phyloP scores from a whole-genome alignment of 73 alveolate species.

The Tetrahymena malaccensis region DNA sequence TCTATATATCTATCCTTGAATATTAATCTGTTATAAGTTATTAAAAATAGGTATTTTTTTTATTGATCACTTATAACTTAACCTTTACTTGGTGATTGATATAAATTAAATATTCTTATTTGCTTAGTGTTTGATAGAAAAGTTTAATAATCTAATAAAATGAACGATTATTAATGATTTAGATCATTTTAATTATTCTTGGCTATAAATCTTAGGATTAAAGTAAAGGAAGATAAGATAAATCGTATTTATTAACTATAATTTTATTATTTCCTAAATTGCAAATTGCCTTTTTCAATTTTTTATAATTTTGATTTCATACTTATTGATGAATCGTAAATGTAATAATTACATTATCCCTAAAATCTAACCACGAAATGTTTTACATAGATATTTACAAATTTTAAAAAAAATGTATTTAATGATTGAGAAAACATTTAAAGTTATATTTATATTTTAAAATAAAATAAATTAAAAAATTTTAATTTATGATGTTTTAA shows the following conservation, averaged over 20 bases:
- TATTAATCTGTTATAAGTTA: neutral
- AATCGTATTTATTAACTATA: neutral
- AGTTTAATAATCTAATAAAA: neutral
- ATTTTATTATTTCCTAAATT: too few species aligned
- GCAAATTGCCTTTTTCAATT: neutral
- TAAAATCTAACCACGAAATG: neutral
- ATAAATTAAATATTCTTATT: neutral
- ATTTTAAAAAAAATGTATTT: too few species aligned
- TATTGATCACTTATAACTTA: neutral
- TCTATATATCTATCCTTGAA: neutral
- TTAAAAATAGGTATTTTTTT: neutral
- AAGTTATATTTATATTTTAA: too few species aligned
- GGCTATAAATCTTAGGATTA: neutral
- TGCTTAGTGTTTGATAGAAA: neutral
- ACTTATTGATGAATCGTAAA: neutral
- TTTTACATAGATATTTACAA: neutral
- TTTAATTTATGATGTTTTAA: too few species aligned
- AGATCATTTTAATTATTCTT: neutral
- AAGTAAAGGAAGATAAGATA: neutral
- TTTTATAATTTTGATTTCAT: neutral
- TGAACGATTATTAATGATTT: neutral
- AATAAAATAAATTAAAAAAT: too few species aligned
- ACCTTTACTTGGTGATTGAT: neutral
- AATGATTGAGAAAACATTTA: too few species aligned
- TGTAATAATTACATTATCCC: too few species aligned